phyloP scores from a whole-genome alignment of 2,329 filamentous ascomycete genomes.

The Cephalotrichum gorgonifer region DNA sequence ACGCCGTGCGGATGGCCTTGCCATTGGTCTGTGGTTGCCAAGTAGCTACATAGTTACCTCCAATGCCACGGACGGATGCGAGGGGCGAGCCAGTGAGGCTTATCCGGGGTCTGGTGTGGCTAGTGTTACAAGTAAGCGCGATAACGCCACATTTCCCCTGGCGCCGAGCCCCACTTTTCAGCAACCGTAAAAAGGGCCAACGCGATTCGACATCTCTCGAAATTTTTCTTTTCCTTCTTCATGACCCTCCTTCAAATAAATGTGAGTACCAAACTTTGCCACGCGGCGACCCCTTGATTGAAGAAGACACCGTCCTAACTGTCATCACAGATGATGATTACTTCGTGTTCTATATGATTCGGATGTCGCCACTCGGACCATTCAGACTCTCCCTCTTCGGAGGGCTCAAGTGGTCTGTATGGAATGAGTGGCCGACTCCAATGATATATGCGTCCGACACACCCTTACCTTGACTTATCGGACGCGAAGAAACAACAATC shows the following conservation, averaged over 20 bases:
- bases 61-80: neutral
- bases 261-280: constrained; percentile 1
- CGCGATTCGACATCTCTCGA: neutral
- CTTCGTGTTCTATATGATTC: constrained; percentile 6
- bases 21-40: neutral
- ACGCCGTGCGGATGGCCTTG: neutral
- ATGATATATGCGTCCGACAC: constrained; percentile 7
- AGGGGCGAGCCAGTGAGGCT: neutral
- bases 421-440: constrained; percentile 1
- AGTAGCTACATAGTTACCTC: neutral
- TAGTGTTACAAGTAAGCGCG: neutral
- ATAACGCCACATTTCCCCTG: neutral
- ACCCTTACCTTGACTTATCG: constrained; percentile 6
- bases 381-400: constrained; percentile 5
- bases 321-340: constrained; percentile 3
- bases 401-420: constrained; percentile 4
- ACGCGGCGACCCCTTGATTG: no score
- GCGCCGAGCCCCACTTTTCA: neutral
- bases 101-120: neutral
- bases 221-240: constrained; percentile 2
- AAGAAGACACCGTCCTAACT: neutral
- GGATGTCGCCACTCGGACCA: constrained; percentile 1
- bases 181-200: neutral
- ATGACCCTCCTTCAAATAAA: constrained; percentile 7
- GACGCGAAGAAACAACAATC: constrained; percentile 7